phyloP scores from a whole-genome alignment of 805 yeast genomes.

The Kodamaea laetipori region DNA sequence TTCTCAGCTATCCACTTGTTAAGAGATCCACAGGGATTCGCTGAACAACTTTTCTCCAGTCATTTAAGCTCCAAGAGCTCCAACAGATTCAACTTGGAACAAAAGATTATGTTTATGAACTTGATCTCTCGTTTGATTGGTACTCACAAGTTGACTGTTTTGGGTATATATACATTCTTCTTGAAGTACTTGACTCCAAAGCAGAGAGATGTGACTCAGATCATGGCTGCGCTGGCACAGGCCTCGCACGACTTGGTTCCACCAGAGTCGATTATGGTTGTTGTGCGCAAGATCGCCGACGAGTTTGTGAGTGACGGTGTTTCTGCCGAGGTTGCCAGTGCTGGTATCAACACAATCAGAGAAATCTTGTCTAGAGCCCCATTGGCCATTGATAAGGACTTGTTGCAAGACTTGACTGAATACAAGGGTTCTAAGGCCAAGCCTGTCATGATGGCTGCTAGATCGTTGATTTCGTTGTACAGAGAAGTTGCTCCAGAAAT shows the following conservation, averaged over 20 bases:
- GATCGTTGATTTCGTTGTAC: slow-evolving; percentile 79
- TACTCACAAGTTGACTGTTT: slow-evolving; percentile 86
- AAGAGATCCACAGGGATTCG: slow-evolving; percentile 97
- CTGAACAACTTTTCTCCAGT: slow-evolving; percentile 74
- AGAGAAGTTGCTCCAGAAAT: slow-evolving; percentile 97
- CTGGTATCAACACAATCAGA: slow-evolving; percentile 93
- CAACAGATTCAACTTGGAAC: slow-evolving; percentile 79
- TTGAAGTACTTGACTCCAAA: slow-evolving; percentile 91
- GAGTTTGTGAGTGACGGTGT: slow-evolving; percentile 99
- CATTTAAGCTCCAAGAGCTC: slow-evolving; percentile 72
- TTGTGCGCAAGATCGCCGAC: slow-evolving; percentile 91
- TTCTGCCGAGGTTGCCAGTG: slow-evolving; percentile 96
- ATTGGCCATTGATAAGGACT: slow-evolving; percentile 83
- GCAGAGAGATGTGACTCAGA: slow-evolving; percentile 90
- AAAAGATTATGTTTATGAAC: slow-evolving; percentile 85
- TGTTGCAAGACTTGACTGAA: slow-evolving; percentile 85
- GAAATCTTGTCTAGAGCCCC: slow-evolving; percentile 94
- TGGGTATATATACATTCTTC: slow-evolving; percentile 88
- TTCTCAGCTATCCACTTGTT: slow-evolving; percentile 93
- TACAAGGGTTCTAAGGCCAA: slow-evolving; percentile 93
- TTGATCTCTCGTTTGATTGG: slow-evolving; percentile 88
- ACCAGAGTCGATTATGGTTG: slow-evolving; percentile 80
- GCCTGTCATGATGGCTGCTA: slow-evolving; percentile 92
- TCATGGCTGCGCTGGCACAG: slow-evolving; percentile 96
- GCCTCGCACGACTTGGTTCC: slow-evolving; percentile 97